Conservation (phyloP, 208 protist genomes). For the Leishmania major region DNA sequence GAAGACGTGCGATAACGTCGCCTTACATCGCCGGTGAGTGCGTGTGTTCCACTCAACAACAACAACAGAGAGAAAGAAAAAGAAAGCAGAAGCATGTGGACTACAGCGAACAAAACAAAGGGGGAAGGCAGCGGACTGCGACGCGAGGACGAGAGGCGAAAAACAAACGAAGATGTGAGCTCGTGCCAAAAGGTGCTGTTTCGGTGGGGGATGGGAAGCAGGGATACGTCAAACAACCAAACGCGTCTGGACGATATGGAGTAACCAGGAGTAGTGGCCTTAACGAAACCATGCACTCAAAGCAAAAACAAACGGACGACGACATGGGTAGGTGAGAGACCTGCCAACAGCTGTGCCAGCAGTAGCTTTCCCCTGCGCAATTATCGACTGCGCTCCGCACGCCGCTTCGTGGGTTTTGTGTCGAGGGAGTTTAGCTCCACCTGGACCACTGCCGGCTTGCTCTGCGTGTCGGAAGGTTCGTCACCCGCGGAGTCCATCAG, state of each 20-base stretch:
- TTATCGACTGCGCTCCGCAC: slow-evolving; percentile 13
- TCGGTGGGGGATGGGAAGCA: neutral
- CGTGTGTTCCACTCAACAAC: neutral
- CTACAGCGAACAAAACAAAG: neutral
- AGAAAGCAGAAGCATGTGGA: neutral
- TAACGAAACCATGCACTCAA: neutral
- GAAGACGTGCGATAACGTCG: too few species aligned
- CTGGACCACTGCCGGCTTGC: slow-evolving; percentile 2
- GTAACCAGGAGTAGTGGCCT: neutral
- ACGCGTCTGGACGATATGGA: neutral
- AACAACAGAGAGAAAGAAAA: neutral
- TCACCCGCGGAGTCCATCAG: slow-evolving; percentile 1
- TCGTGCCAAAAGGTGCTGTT: neutral
- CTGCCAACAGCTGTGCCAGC: neutral
- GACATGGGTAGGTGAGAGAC: neutral
- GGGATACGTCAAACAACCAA: neutral
- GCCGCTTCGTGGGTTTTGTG: slow-evolving; percentile 8
- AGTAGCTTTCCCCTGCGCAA: neutral
- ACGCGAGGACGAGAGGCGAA: too few species aligned
- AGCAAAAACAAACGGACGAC: neutral
- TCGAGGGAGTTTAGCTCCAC: slow-evolving; percentile 9
- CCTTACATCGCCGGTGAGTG: neutral
- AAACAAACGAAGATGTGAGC: neutral
- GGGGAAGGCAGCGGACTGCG: neutral
- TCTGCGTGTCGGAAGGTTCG: neutral